These are phyloP conservation scores for Cucurbita maxima DNA, from an alignment of 306 rosid species.

Conservation along the genomic window DNA sequence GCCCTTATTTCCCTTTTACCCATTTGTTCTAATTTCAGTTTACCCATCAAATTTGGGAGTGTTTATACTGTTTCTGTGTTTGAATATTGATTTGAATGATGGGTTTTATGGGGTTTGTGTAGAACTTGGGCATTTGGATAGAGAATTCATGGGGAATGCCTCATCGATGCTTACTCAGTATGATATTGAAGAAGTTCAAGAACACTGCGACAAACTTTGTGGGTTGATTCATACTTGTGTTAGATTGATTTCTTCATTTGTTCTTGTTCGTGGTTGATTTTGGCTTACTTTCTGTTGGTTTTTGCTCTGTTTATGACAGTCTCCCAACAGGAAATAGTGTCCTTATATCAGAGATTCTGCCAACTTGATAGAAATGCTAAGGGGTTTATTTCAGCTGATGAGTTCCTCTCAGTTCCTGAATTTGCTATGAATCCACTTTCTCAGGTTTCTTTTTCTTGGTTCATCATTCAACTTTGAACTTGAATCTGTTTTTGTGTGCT, in stretches of 20 bases:
- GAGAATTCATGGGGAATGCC: slow-evolving; percentile 53
- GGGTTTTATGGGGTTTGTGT: background rate
- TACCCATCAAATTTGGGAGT: background rate
- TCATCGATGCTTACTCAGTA: slow-evolving; percentile 80
- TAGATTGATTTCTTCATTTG: background rate
- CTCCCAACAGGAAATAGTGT: slow-evolving; percentile 84
- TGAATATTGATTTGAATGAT: background rate
- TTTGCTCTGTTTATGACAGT: slow-evolving; percentile 23
- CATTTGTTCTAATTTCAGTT: background rate
- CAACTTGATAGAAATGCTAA: slow-evolving; percentile 85
- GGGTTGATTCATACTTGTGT: slow-evolving; percentile 6
- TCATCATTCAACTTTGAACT: background rate
- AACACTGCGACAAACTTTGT: slow-evolving; percentile 57
- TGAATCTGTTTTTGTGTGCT: background rate
- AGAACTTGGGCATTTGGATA: background rate
- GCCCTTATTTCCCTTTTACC: background rate
- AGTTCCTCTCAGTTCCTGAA: slow-evolving; percentile 87
- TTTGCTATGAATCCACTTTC: slow-evolving; percentile 90
- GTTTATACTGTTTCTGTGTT: background rate
- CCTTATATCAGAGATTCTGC: slow-evolving; percentile 70
- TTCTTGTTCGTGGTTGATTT: background rate
- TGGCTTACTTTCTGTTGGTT: slow-evolving; percentile 3
- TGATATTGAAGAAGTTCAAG: slow-evolving; percentile 88
- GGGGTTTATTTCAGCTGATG: slow-evolving; percentile 85
- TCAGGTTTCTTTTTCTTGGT: slow-evolving; percentile 31